A percentile compares a stretch with the other conserved stretches of the same genome.
These are phyloP conservation scores for Tetrapisispora taiwanensis DNA, from an alignment of 805 yeast species.

Conservation along the genomic window DNA sequence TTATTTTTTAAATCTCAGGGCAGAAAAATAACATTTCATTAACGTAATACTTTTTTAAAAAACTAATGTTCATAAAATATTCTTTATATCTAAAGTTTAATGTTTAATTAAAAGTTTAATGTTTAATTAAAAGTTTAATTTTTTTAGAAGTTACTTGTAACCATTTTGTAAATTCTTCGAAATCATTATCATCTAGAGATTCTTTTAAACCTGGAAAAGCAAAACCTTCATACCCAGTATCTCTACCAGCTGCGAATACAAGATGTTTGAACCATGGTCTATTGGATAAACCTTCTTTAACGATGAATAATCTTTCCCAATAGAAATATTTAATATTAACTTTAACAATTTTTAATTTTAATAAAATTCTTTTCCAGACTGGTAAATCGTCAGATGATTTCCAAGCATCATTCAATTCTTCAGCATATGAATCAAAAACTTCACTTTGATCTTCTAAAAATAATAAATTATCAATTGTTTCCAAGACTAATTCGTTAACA, in stretches of 20 bases:
- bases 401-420: slow-evolving; percentile 19
- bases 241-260: slow-evolving; percentile 44
- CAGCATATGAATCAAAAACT: slow-evolving; percentile 19
- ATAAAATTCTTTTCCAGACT: slow-evolving; percentile 24
- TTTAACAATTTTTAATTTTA: slow-evolving; percentile 17
- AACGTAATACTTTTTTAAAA: no score
- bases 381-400: slow-evolving; percentile 24
- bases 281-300: slow-evolving; percentile 36
- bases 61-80: no score
- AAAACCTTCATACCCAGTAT: slow-evolving; percentile 48
- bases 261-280: slow-evolving; percentile 48
- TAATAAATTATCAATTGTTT: neutral
- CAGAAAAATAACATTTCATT: no score
- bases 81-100: no score
- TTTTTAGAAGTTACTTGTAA: slow-evolving; percentile 7
- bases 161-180: slow-evolving; percentile 29
- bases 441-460: neutral
- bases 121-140: neutral
- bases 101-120: neutral
- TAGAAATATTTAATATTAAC: slow-evolving; percentile 32
- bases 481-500: neutral
- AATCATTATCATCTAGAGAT: slow-evolving; percentile 40
- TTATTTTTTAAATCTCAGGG: no score
- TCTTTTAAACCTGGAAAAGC: slow-evolving; percentile 44
- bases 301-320: slow-evolving; percentile 38